A percentile compares a stretch with the other conserved stretches of the same genome.
Conservation (phyloP, 2,329 filamentous ascomycete species). For the Alternaria atra region DNA sequence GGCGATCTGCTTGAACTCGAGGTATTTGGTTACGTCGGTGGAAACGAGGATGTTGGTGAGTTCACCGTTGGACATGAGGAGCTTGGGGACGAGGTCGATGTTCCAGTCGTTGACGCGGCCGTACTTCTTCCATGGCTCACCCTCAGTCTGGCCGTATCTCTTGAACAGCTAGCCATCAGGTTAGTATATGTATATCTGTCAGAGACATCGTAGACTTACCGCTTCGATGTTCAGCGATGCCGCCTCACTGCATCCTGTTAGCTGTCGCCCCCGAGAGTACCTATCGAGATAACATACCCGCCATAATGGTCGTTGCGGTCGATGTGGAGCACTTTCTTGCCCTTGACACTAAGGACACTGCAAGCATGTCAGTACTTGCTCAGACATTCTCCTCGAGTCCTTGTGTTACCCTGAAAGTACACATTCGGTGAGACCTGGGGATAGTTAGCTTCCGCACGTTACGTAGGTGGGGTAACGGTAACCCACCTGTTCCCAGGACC, state of each 20-base stretch:
- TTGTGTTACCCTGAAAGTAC: slow-evolving; percentile 87
- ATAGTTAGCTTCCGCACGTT: slow-evolving; percentile 38
- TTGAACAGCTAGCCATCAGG: slow-evolving; percentile 79
- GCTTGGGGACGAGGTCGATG: slow-evolving; percentile 97
- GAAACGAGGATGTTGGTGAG: slow-evolving; percentile 98
- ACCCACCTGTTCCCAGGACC: slow-evolving; percentile 93
- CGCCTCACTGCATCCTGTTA: slow-evolving; percentile 73
- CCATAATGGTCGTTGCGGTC: slow-evolving; percentile 98
- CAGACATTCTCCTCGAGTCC: slow-evolving; percentile 3
- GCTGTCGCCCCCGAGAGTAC: slow-evolving; percentile 20
- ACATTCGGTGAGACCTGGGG: slow-evolving; percentile 91
- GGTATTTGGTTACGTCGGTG: slow-evolving; percentile 73
- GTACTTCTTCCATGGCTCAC: slow-evolving; percentile 98
- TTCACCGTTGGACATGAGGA: slow-evolving; percentile 98
- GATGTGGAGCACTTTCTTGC: slow-evolving; percentile 98
- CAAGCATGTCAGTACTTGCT: slow-evolving; percentile 25
- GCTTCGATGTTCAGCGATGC: slow-evolving; percentile 94
- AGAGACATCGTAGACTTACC: slow-evolving; percentile 62
- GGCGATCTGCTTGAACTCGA: slow-evolving; percentile 73
- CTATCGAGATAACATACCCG: slow-evolving; percentile 70
- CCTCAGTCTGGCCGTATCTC: slow-evolving; percentile 86
- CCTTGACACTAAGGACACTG: slow-evolving; percentile 96
- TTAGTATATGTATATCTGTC: slow-evolving; percentile 53
- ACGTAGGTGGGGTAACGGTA: slow-evolving; percentile 52
- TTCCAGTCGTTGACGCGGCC: slow-evolving; percentile 98